Percentiles rank a stretch among this genome's conserved stretches.
Evolutionary conservation across 2,329 filamentous ascomycete species (phyloP).

Genomic region (Colletotrichum euphorbiae): DNA sequence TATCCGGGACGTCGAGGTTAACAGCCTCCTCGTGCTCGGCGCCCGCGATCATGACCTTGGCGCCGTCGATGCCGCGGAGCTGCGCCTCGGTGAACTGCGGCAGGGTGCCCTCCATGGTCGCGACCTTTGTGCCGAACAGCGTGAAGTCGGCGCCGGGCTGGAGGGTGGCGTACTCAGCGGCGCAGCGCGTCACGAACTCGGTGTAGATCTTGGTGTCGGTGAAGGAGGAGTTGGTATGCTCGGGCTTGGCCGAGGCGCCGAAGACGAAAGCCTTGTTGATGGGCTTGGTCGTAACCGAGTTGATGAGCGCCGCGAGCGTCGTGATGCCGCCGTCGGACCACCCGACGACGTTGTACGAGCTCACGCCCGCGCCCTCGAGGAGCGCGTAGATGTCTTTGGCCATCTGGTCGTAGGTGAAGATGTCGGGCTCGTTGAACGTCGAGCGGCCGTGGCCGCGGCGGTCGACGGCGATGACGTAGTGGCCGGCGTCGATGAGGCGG

Average conservation of each 20-base stretch:
- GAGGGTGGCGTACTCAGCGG: slow-evolving; percentile 50
- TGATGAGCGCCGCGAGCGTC: slow-evolving; percentile 51
- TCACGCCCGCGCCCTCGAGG: slow-evolving; percentile 47
- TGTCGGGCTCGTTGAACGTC: slow-evolving; percentile 49
- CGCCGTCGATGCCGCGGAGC: slow-evolving; percentile 46
- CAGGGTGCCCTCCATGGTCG: slow-evolving; percentile 51
- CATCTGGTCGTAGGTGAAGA: slow-evolving; percentile 54
- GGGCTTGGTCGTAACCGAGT: slow-evolving; percentile 45
- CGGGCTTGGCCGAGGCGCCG: slow-evolving; percentile 47
- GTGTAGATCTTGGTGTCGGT: slow-evolving; percentile 40
- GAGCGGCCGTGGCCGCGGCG: slow-evolving; percentile 56
- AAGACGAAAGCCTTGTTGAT: slow-evolving; percentile 57
- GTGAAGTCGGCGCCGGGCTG: slow-evolving; percentile 52
- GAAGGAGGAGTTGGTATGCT: slow-evolving; percentile 52
- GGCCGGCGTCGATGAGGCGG: slow-evolving; percentile 46
- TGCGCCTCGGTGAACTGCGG: slow-evolving; percentile 48
- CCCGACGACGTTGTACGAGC: slow-evolving; percentile 50
- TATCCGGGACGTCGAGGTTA: slow-evolving; percentile 50
- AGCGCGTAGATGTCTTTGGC: slow-evolving; percentile 50
- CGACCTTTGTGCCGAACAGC: slow-evolving; percentile 51
- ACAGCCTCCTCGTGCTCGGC: slow-evolving; percentile 54
- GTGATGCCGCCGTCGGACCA: slow-evolving; percentile 57
- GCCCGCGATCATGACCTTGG: slow-evolving; percentile 47
- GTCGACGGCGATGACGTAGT: slow-evolving; percentile 55
- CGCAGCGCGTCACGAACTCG: slow-evolving; percentile 50